Conservation (phyloP, 1,139 yeast genomes). For the Debaryomyces psychrophilus region DNA sequence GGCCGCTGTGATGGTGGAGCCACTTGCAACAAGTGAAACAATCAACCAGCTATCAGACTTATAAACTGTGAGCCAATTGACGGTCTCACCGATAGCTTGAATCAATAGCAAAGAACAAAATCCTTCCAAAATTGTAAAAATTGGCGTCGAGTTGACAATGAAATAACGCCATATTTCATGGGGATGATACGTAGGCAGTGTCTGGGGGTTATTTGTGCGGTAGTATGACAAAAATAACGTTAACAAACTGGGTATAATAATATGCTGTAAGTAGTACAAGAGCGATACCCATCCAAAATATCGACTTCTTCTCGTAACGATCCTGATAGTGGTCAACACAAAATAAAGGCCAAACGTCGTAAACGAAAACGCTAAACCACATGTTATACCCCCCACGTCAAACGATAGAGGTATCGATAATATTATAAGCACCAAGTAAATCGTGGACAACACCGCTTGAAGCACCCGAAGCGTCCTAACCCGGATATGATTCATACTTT, state of each 20-base stretch:
- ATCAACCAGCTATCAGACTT: slow-evolving; percentile 82
- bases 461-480: slow-evolving; percentile 19
- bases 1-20: slow-evolving; percentile 74
- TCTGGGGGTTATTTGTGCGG: slow-evolving; percentile 20
- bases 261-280: slow-evolving; percentile 78
- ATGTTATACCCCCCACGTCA: slow-evolving; percentile 87
- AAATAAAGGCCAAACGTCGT: slow-evolving; percentile 73
- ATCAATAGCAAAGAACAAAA: slow-evolving; percentile 86
- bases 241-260: slow-evolving; percentile 78
- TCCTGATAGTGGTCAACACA: slow-evolving; percentile 69
- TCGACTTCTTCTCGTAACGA: slow-evolving; percentile 52
- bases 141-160: slow-evolving; percentile 79
- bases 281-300: slow-evolving; percentile 58
- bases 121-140: slow-evolving; percentile 89
- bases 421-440: slow-evolving; percentile 68
- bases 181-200: slow-evolving; percentile 18
- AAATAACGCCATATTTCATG: slow-evolving; percentile 63
- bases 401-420: slow-evolving; percentile 92
- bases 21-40: slow-evolving; percentile 70
- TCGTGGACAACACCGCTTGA: slow-evolving; percentile 50
- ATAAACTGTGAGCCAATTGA: slow-evolving; percentile 68
- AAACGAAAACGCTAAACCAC: slow-evolving; percentile 87
- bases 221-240: slow-evolving; percentile 67
- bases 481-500: slow-evolving; percentile 1
- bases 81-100: slow-evolving; percentile 86